phyloP scores from a whole-genome alignment of 805 yeast species.

The Spathaspora passalidarum region DNA sequence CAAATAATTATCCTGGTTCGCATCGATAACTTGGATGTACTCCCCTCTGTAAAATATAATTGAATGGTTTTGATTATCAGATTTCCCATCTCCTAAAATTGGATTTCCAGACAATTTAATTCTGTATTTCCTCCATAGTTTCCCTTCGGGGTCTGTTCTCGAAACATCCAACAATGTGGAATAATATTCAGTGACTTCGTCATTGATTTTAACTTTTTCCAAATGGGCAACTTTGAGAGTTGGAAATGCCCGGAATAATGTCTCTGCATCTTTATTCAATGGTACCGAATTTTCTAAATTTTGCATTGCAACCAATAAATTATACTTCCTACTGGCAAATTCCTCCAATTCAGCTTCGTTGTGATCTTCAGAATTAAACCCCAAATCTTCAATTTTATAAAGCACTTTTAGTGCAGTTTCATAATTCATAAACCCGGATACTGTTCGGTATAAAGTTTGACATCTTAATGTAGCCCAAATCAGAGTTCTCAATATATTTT shows the following conservation, averaged over 20 bases:
- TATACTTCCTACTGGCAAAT: slow-evolving; percentile 76
- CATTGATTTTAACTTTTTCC: slow-evolving; percentile 42
- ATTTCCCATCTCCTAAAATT: slow-evolving; percentile 92
- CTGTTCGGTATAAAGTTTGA: slow-evolving; percentile 80
- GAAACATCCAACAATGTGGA: slow-evolving; percentile 53
- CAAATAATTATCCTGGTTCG: slow-evolving; percentile 92
- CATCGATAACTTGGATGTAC: slow-evolving; percentile 91
- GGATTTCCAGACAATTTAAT: slow-evolving; percentile 90
- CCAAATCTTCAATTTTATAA: slow-evolving; percentile 61
- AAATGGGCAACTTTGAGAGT: slow-evolving; percentile 55
- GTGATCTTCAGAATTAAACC: slow-evolving; percentile 8
- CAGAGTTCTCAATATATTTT: slow-evolving; percentile 66
- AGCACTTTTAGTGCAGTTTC: slow-evolving; percentile 67
- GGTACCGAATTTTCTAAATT: slow-evolving; percentile 48
- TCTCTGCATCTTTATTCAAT: slow-evolving; percentile 66
- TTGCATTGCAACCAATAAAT: slow-evolving; percentile 85
- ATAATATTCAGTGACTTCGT: slow-evolving; percentile 46
- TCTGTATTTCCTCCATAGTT: slow-evolving; percentile 40
- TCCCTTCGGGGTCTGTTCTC: slow-evolving; percentile 53
- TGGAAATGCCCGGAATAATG: slow-evolving; percentile 72
- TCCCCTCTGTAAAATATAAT: slow-evolving; percentile 89
- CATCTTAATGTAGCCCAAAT: slow-evolving; percentile 85
- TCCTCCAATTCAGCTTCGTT: slow-evolving; percentile 19
- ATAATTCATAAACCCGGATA: slow-evolving; percentile 82
- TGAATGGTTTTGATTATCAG: slow-evolving; percentile 91